Evolutionary conservation across 2,329 filamentous ascomycete genomes (phyloP), one percentile per base, ranked within the genome.

Genomic region (Cercospora citrullina): DNA sequence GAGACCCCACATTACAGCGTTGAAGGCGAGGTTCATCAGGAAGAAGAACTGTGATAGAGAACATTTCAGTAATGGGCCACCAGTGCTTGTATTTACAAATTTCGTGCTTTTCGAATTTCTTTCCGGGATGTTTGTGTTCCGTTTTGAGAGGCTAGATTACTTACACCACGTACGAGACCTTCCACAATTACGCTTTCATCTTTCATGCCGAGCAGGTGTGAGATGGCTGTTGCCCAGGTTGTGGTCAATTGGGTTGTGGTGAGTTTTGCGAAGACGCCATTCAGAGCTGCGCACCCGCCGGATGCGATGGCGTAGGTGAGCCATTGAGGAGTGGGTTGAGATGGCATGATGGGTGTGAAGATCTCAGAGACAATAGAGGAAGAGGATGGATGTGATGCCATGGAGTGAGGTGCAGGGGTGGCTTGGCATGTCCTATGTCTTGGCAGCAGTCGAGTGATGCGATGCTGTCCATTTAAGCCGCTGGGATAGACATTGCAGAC

Each of bases 201-300:
- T 12, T 77, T 77, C 7, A 87, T 77, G 9, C 82, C 81, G 59
- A 88, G 80, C 21, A 79, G 71, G 33, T 79, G 76, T 1, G 86
- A 83, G 64, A 88, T 80, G 6, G 80, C 77, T 51, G 79, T 80
- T 18, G 85, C 82, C 79, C 85, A 84, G 10, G 80, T 81, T 14
- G 85, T 81, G 21, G 87, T 89, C 68, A 88, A 81, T 55, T 84
- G 79, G 10, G 87, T 88, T 16, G 87, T 90, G 68, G 87, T 89
- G 90, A 95, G 82, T 80, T 94, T 95, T 0, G 92, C 92, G 82
- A 94, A 93, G 5, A 92, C 89, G 68, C 91, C 91, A 74, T 95
- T 95, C 73, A 91, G 89, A 23, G 91, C 91, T 33, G 92, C 92
- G 75, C 91, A 94, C 63, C 87, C 88, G 69, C 92, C 92, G 75